Conservation (phyloP, 306 rosid genomes). For the Ochetophila trinervis region DNA sequence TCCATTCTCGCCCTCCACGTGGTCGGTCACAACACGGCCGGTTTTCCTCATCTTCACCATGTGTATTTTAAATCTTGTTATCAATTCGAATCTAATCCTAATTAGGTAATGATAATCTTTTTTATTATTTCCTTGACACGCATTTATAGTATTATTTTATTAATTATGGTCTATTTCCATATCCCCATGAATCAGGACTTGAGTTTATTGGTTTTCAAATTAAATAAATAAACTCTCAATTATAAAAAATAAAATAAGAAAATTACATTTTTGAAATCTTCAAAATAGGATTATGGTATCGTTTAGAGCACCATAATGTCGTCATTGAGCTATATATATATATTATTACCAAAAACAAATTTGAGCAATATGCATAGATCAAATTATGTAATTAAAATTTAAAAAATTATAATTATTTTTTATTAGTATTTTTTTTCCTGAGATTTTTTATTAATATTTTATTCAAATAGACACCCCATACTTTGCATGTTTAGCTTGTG, state of each 20-base stretch:
- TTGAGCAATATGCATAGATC: no score
- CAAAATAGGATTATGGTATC: no score
- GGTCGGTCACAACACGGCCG: constrained; percentile 14
- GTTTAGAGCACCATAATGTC: constrained; percentile 1
- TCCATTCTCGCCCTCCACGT: constrained; percentile 6
- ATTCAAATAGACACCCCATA: constrained; percentile 1
- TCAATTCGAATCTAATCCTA: not conserved
- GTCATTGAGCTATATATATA: no score
- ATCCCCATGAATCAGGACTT: not conserved
- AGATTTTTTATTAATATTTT: not conserved
- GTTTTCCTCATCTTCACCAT: constrained; percentile 36
- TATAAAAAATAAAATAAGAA: no score
- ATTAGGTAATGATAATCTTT: constrained; percentile 17
- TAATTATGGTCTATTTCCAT: not conserved
- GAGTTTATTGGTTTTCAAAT: not conserved
- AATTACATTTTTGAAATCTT: no score
- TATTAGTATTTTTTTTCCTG: no score
- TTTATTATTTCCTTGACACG: not conserved
- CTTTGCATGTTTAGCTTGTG: constrained; percentile 25
- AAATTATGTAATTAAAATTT: no score
- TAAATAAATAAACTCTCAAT: no score
- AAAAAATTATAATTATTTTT: no score
- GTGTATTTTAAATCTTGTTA: not conserved
- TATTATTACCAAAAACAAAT: no score
- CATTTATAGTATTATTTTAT: not conserved